Base-by-base conservation (phyloP, 805 yeast genomes). In the Myxozyma nipponensis region DNA sequence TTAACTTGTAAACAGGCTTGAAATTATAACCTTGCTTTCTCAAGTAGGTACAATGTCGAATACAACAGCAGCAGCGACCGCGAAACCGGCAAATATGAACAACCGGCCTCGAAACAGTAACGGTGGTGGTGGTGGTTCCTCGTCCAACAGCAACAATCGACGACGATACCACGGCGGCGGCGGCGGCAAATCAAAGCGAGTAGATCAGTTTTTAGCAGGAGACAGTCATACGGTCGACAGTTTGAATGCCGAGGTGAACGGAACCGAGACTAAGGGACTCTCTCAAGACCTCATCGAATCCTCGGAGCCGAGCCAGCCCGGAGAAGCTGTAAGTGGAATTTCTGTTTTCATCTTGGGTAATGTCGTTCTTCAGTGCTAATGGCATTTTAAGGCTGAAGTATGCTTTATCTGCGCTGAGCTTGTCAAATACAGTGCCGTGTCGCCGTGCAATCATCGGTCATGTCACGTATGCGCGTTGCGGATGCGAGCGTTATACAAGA, bases 381-480 rank as follows among this genome's bases (percentile, higher is more conserved):
- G n/a, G 13, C 21, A 15, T 15, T 30, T n/a, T n/a, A n/a, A 54
- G 57, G 52, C 58, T 13, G 76, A 76, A 10, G 63, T 69, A 28
- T 90, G 97, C 74, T 69, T 89, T 21, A 86, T 93, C 50, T 93
- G 99, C 71, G 93, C 97, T 0, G 84, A 86, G 41, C 71, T 71
- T 26, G 73, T 88, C 24, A 58, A 60, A n/a, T 77, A 74, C 59
- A 80, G 82, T 2, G 87, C 95, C 0, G 62, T 85, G 7, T 77
- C 93, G 1, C 86, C 88, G 0, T 93, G 99, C 68, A 81, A 83
- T 61, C 98, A 93, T 65, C 76, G 73, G 30, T 81, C 89, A 0
- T 93, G 99, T 67, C 86, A 88, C 63, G 69, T 66, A 40, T 93
- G 99, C 71, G 73, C 87, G 0, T 77, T 91, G 57, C 76, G 96